phyloP scores from a whole-genome alignment of 225 moss, liverwort and hornwort species.

The Marchantia polymorpha region DNA sequence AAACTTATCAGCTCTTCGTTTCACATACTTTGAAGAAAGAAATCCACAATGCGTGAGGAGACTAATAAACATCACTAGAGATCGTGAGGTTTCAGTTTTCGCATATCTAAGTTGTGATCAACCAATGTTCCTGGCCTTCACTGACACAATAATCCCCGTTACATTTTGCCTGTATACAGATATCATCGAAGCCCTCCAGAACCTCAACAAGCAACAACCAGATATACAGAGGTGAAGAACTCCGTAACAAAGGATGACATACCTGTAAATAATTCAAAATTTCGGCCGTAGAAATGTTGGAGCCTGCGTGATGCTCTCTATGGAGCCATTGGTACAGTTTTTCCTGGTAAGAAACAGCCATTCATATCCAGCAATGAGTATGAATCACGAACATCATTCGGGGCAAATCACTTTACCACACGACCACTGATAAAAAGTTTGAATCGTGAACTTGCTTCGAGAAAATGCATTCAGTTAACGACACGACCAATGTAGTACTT shows the following conservation, averaged over 20 bases:
- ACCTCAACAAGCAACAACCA: too few species aligned
- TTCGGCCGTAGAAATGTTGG: conserved; percentile 35
- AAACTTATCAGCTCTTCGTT: neutral
- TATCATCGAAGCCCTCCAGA: too few species aligned
- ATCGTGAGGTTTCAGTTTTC: too few species aligned
- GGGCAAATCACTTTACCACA: neutral
- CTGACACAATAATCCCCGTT: too few species aligned
- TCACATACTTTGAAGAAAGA: neutral
- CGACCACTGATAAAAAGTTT: too few species aligned
- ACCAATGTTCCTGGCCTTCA: too few species aligned
- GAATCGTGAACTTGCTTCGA: too few species aligned
- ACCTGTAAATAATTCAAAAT: conserved; percentile 47
- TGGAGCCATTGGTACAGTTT: conserved; percentile 44
- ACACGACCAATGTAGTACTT: neutral
- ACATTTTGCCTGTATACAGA: too few species aligned
- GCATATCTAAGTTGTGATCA: too few species aligned
- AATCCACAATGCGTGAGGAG: neutral
- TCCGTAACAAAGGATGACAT: neutral
- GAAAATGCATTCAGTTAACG: neutral
- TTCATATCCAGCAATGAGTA: neutral
- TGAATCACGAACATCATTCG: neutral
- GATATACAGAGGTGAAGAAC: neutral
- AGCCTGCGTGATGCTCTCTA: conserved; percentile 42
- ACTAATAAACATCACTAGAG: neutral
- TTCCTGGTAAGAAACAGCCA: conserved; percentile 25